Evolutionary conservation across 805 yeast genomes (phyloP).

Genomic region (Kodamaea laetipori): DNA sequence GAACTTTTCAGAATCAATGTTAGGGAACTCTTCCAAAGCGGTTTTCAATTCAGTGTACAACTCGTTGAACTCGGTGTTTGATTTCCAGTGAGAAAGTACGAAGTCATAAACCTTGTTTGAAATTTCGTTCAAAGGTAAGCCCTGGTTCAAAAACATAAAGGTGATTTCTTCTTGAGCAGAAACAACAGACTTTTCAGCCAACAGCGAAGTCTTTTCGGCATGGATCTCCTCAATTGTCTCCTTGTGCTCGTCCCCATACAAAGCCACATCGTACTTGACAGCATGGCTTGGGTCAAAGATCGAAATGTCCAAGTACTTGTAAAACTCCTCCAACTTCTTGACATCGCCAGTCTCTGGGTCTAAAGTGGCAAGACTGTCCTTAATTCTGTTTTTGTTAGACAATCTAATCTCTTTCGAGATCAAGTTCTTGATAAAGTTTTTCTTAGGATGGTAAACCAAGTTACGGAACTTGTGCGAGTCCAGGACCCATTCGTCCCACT

Average conservation of each 20-base stretch:
- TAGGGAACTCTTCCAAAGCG: slow-evolving; percentile 20
- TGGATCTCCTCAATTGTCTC: slow-evolving; percentile 29
- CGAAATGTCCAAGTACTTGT: slow-evolving; percentile 41
- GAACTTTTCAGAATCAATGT: slow-evolving; percentile 33
- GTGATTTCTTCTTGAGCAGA: slow-evolving; percentile 43
- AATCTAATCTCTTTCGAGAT: slow-evolving; percentile 83
- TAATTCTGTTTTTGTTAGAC: slow-evolving; percentile 71
- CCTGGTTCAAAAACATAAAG: slow-evolving; percentile 37
- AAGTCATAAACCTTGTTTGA: slow-evolving; percentile 45
- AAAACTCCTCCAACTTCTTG: slow-evolving; percentile 38
- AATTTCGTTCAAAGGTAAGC: slow-evolving; percentile 38
- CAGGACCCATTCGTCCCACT: slow-evolving; percentile 91
- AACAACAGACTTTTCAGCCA: slow-evolving; percentile 21
- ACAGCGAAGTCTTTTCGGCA: slow-evolving; percentile 25
- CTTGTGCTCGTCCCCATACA: slow-evolving; percentile 37
- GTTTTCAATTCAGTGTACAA: slow-evolving; percentile 33
- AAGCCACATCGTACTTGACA: slow-evolving; percentile 35
- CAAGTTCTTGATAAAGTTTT: slow-evolving; percentile 71
- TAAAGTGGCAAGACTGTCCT: slow-evolving; percentile 57
- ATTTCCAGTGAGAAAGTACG: slow-evolving; percentile 41
- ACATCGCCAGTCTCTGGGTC: slow-evolving; percentile 30
- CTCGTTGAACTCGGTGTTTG: slow-evolving; percentile 38
- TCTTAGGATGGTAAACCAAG: slow-evolving; percentile 67
- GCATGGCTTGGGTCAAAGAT: slow-evolving; percentile 31
- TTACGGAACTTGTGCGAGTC: slow-evolving; percentile 51